These are phyloP conservation scores for Chaetoscypha palmicola DNA, from an alignment of 2,329 filamentous ascomycete genomes.

Conservation along the genomic window DNA sequence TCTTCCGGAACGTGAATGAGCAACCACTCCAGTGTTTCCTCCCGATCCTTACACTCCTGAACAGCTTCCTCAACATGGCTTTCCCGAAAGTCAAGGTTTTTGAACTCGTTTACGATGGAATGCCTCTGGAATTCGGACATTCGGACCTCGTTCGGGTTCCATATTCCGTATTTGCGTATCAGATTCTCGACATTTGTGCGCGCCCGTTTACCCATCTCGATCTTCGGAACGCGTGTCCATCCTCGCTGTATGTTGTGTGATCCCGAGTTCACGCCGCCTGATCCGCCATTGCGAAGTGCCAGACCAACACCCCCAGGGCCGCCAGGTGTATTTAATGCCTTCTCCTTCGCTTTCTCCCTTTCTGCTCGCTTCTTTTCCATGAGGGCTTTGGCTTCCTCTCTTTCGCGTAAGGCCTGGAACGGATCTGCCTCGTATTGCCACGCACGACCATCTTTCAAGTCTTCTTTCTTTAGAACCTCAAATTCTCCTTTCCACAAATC, in stretches of 20 bases:
- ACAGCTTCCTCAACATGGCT: constrained; percentile 87
- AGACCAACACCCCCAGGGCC: constrained; percentile 42
- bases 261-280: constrained; percentile 30
- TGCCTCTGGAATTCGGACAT: constrained; percentile 53
- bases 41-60: constrained; percentile 79
- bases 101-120: constrained; percentile 64
- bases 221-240: constrained; percentile 80
- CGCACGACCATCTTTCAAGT: constrained; percentile 67
- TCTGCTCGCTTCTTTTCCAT: constrained; percentile 76
- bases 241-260: constrained; percentile 48
- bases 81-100: constrained; percentile 74
- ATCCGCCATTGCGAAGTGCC: constrained; percentile 42
- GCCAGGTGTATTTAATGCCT: constrained; percentile 56
- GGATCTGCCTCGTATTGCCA: constrained; percentile 97
- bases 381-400: constrained; percentile 68
- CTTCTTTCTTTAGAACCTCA: constrained; percentile 70
- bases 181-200: constrained; percentile 72
- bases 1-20: constrained; percentile 96
- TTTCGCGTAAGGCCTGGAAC: constrained; percentile 72
- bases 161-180: constrained; percentile 69
- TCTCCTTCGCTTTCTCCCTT: constrained; percentile 58
- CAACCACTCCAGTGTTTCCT: constrained; percentile 93
- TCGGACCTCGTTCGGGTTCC: constrained; percentile 74
- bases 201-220: constrained; percentile 84
- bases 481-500: constrained; percentile 88